phyloP scores from a whole-genome alignment of 768 basidiomycete genomes.

The Hemileccinum impolitum region DNA sequence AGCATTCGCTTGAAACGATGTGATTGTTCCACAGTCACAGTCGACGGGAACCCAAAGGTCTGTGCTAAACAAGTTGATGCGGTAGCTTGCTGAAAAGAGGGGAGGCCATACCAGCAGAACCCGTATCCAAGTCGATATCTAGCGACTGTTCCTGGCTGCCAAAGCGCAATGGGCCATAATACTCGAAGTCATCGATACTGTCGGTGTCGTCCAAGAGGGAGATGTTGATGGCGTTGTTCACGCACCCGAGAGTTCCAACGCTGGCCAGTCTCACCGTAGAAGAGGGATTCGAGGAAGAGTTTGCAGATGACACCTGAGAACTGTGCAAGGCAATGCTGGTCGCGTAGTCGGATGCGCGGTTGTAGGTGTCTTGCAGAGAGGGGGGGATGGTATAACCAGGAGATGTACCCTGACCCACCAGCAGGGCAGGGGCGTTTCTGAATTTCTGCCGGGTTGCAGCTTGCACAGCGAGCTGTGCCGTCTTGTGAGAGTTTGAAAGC shows the following conservation, averaged over 20 bases:
- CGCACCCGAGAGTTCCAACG: background rate
- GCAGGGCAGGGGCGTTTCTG: slow-evolving; percentile 13
- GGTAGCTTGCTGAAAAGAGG: background rate
- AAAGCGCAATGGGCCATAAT: slow-evolving; percentile 43
- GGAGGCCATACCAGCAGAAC: slow-evolving; percentile 35
- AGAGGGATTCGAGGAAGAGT: background rate
- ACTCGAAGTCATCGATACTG: slow-evolving; percentile 41
- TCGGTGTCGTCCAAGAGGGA: slow-evolving; percentile 40
- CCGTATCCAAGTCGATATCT: slow-evolving; percentile 64
- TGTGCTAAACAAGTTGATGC: slow-evolving; percentile 15
- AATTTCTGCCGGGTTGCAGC: slow-evolving; percentile 15
- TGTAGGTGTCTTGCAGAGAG: slow-evolving; percentile 11
- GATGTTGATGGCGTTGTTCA: slow-evolving; percentile 8
- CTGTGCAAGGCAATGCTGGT: slow-evolving; percentile 7
- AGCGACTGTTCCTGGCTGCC: slow-evolving; percentile 55
- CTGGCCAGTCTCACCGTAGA: background rate
- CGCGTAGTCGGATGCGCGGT: slow-evolving; percentile 20
- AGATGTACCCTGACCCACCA: slow-evolving; percentile 6
- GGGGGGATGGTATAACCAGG: slow-evolving; percentile 10
- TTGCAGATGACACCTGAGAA: background rate
- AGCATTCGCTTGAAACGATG: slow-evolving; percentile 34
- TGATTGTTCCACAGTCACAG: slow-evolving; percentile 39
- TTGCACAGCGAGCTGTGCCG: slow-evolving; percentile 14
- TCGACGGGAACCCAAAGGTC: slow-evolving; percentile 57
- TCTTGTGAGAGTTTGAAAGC: background rate